Evolutionary conservation across 345 rosid genomes (phyloP).

Genomic region (Cardamine resedifolia): DNA sequence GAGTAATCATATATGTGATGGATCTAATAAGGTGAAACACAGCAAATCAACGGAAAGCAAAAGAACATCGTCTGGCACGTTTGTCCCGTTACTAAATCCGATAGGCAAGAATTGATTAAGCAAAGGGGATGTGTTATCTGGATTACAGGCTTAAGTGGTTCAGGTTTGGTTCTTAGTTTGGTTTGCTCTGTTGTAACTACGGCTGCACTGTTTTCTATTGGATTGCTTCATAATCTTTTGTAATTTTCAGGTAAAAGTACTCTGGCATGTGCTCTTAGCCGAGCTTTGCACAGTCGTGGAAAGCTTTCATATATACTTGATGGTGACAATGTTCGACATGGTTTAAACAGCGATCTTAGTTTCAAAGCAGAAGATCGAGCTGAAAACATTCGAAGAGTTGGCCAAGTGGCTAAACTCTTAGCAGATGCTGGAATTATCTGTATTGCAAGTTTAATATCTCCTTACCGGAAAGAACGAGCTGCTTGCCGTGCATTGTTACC

Average conservation of each 20-base stretch:
- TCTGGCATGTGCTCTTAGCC: slow-evolving; percentile 62
- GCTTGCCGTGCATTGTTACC: slow-evolving; percentile 62
- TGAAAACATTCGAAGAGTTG: slow-evolving; percentile 69
- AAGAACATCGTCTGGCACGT: slow-evolving; percentile 71
- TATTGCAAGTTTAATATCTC: slow-evolving; percentile 76
- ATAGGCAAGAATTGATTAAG: slow-evolving; percentile 58
- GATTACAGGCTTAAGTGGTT: slow-evolving; percentile 86
- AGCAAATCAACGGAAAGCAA: slow-evolving; percentile 44
- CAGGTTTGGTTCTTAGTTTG: slow-evolving; percentile 48
- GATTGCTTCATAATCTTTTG: neutral
- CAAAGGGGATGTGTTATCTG: slow-evolving; percentile 82
- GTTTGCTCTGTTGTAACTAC: neutral
- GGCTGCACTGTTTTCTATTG: neutral
- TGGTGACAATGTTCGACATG: slow-evolving; percentile 80
- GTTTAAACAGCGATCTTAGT: slow-evolving; percentile 63
- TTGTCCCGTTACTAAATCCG: slow-evolving; percentile 54
- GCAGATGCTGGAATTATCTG: slow-evolving; percentile 78
- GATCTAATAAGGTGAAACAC: slow-evolving; percentile 51
- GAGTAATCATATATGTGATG: neutral
- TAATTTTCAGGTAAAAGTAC: slow-evolving; percentile 60
- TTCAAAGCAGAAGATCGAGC: slow-evolving; percentile 65
- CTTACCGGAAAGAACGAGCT: slow-evolving; percentile 67
- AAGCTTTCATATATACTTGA: slow-evolving; percentile 68
- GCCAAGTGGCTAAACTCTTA: slow-evolving; percentile 74
- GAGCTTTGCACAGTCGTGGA: slow-evolving; percentile 51